These are phyloP conservation scores for Apiotrichum gamsii DNA, from an alignment of 1,284 basidiomycete genomes.

Conservation along the genomic window DNA sequence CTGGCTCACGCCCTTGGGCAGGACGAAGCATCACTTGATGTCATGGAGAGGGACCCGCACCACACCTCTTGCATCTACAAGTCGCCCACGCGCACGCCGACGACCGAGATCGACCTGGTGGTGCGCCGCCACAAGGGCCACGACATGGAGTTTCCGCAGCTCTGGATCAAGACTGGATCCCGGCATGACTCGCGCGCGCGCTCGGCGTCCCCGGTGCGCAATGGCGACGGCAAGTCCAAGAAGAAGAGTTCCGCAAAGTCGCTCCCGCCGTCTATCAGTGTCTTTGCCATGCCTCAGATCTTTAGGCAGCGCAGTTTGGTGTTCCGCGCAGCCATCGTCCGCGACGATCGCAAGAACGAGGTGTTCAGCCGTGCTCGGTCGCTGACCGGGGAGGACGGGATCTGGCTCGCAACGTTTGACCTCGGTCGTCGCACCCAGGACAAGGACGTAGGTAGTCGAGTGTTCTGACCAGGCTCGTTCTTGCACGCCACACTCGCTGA, in stretches of 20 bases:
- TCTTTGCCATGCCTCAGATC: background rate
- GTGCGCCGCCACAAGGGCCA: conserved; percentile 7
- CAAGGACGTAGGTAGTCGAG: conserved; percentile 26
- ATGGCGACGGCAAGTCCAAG: background rate
- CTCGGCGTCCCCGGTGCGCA: conserved; percentile 9
- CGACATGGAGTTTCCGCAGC: conserved; percentile 1
- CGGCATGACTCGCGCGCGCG: conserved; percentile 21
- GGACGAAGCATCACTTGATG: conserved; percentile 12
- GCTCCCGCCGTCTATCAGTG: background rate
- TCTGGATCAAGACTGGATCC: conserved; percentile 27
- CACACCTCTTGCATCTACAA: conserved; percentile 10
- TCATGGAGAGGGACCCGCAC: conserved; percentile 22
- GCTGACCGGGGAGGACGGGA: background rate
- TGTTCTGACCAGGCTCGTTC: too few relatives aligned
- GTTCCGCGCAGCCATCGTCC: background rate
- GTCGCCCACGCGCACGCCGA: conserved; percentile 5
- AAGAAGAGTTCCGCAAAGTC: too few relatives aligned
- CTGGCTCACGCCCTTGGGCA: conserved; percentile 7
- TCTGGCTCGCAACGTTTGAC: conserved; percentile 3
- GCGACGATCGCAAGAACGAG: background rate
- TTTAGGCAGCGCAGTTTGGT: background rate
- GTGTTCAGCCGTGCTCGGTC: background rate
- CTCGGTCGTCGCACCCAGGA: conserved; percentile 20
- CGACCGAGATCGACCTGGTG: conserved; percentile 8
- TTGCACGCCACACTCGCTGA: too few relatives aligned